Evolutionary conservation across 257 asterid species (phyloP).

Genomic region (Salvia splendens): DNA sequence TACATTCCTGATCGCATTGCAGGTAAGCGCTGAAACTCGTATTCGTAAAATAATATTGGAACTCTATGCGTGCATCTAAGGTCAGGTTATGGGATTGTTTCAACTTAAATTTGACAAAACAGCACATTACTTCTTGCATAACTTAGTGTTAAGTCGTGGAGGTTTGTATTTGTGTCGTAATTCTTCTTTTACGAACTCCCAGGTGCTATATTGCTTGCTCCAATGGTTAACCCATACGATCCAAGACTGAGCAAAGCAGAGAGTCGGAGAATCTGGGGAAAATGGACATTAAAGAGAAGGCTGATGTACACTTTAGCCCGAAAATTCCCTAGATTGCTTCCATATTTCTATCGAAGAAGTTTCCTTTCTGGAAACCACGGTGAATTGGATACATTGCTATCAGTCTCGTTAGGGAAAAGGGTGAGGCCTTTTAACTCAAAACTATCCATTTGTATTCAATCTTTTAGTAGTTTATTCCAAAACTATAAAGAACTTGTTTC

Average conservation of each 20-base stretch:
- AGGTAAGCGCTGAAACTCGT: conserved; percentile 43
- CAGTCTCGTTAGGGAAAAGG: conserved; percentile 62
- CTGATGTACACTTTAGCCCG: conserved; percentile 67
- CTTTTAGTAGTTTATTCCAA: neutral
- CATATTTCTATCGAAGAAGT: conserved; percentile 64
- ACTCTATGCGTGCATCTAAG: neutral
- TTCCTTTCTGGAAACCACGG: conserved; percentile 86
- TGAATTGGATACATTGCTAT: conserved; percentile 63
- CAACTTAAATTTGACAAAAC: neutral
- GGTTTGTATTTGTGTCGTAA: neutral
- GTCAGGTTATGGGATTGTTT: neutral
- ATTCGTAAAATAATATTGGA: neutral
- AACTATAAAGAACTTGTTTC: conserved; percentile 12
- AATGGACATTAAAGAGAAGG: conserved; percentile 65
- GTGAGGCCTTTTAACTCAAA: conserved; percentile 46
- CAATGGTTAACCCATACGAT: conserved; percentile 91
- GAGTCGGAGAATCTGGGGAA: conserved; percentile 74
- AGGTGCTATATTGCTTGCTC: conserved; percentile 96
- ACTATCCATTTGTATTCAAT: conserved; percentile 4
- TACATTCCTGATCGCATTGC: conserved; percentile 92
- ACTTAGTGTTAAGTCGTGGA: neutral
- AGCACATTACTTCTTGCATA: conserved; percentile 8
- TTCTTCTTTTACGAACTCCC: conserved; percentile 32
- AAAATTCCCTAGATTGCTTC: conserved; percentile 71
- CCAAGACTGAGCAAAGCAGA: conserved; percentile 75